These are phyloP conservation scores for Penicillium corylophilum DNA, from an alignment of 2,329 filamentous ascomycete species.

Conservation along the genomic window DNA sequence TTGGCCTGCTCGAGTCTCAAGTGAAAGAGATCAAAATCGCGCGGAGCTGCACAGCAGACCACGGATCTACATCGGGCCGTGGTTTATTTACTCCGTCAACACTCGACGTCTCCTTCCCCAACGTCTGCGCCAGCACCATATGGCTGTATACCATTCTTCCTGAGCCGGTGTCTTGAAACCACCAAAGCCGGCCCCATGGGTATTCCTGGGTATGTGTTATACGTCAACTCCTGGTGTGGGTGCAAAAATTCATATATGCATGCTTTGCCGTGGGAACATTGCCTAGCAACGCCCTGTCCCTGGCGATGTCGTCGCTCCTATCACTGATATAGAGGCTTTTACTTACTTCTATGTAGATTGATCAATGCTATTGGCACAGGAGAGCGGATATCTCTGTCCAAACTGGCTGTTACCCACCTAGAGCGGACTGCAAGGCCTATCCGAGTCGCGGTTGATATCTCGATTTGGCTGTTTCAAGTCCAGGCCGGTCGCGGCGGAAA, in stretches of 20 bases:
- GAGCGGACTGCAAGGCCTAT: slow-evolving; percentile 69
- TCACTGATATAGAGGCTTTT: not conserved
- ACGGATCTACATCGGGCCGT: slow-evolving; percentile 41
- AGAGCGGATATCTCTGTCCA: slow-evolving; percentile 75
- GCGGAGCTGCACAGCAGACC: slow-evolving; percentile 5
- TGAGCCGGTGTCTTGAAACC: not conserved
- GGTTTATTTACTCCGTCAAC: slow-evolving; percentile 30
- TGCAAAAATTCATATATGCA: slow-evolving; percentile 4
- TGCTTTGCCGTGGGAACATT: not conserved
- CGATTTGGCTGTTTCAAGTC: slow-evolving; percentile 95
- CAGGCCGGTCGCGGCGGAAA: slow-evolving; percentile 82
- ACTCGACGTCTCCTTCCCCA: slow-evolving; percentile 7
- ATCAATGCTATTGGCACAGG: slow-evolving; percentile 86
- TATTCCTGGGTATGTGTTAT: slow-evolving; percentile 44
- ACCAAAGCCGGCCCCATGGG: slow-evolving; percentile 34
- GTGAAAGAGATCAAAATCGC: not conserved
- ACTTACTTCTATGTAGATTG: slow-evolving; percentile 58
- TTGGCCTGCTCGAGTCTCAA: not conserved
- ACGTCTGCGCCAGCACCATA: slow-evolving; percentile 6
- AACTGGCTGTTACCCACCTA: slow-evolving; percentile 75
- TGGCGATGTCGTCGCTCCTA: not conserved
- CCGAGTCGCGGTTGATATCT: slow-evolving; percentile 86
- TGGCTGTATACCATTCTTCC: slow-evolving; percentile 5
- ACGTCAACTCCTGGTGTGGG: not conserved
- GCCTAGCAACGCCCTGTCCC: slow-evolving; percentile 5